Conservation (phyloP, 2,329 filamentous ascomycete species). For the Fusarium sacchari region DNA sequence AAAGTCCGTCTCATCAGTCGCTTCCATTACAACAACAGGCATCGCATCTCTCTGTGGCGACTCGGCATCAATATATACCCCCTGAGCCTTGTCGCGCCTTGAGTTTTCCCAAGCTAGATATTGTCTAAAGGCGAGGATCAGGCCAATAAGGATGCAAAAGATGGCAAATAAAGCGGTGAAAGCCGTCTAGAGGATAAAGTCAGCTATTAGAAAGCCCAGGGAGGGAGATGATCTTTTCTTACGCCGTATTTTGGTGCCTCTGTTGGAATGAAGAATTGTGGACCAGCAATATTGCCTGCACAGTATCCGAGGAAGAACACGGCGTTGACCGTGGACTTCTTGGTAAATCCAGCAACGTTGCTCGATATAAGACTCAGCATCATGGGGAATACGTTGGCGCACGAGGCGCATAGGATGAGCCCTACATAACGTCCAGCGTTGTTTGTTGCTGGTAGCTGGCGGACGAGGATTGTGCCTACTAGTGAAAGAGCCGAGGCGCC, state of each 20-base stretch:
- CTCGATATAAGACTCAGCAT: neutral
- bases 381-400: neutral
- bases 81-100: neutral
- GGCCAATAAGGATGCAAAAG: neutral
- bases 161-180: neutral
- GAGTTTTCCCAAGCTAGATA: neutral
- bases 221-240: fast-evolving
- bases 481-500: neutral
- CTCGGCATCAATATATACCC: neutral
- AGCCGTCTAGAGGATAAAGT: neutral
- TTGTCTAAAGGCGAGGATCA: neutral
- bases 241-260: neutral
- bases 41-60: neutral
- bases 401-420: neutral
- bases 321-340: neutral
- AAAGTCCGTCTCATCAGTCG: neutral
- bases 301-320: neutral
- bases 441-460: neutral
- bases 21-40: neutral
- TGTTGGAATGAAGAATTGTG: neutral
- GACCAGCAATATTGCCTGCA: neutral
- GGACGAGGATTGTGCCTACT: neutral
- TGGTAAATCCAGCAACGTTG: neutral
- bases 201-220: fast-evolving
- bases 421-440: neutral